A percentile compares a stretch with the other conserved stretches of the same genome.
These are phyloP conservation scores for Trichoderma lentiforme DNA, from an alignment of 2,329 filamentous ascomycete species.

Conservation along the genomic window DNA sequence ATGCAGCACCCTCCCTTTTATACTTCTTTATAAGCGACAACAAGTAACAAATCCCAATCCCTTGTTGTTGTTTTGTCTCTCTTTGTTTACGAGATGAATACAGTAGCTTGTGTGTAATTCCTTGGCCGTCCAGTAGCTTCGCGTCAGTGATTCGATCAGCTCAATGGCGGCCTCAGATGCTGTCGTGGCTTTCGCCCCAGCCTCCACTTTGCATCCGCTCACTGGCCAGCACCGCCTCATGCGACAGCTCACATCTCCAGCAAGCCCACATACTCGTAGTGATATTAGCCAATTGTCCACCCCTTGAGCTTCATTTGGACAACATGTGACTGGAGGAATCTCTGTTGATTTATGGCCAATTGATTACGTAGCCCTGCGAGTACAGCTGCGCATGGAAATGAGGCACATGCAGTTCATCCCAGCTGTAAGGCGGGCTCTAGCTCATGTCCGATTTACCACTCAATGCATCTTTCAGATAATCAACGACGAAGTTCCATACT, in stretches of 20 bases:
- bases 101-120: background rate
- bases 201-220: conserved; percentile 14
- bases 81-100: background rate
- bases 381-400: background rate
- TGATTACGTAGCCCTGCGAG: background rate
- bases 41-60: background rate
- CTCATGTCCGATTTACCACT: background rate
- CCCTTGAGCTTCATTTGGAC: background rate
- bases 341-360: background rate
- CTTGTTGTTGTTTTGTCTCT: background rate
- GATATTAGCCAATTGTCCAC: background rate
- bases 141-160: background rate
- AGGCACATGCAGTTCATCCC: background rate
- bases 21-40: background rate
- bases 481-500: background rate
- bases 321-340: background rate
- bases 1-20: background rate
- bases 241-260: conserved; percentile 2
- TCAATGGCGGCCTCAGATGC: conserved; percentile 10
- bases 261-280: background rate
- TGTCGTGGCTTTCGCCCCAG: conserved; percentile 15
- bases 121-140: background rate
- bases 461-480: background rate
- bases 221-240: conserved; percentile 14
- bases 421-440: background rate